These are phyloP conservation scores for Misopates orontium DNA, from an alignment of 257 asterid genomes.

Conservation along the genomic window DNA sequence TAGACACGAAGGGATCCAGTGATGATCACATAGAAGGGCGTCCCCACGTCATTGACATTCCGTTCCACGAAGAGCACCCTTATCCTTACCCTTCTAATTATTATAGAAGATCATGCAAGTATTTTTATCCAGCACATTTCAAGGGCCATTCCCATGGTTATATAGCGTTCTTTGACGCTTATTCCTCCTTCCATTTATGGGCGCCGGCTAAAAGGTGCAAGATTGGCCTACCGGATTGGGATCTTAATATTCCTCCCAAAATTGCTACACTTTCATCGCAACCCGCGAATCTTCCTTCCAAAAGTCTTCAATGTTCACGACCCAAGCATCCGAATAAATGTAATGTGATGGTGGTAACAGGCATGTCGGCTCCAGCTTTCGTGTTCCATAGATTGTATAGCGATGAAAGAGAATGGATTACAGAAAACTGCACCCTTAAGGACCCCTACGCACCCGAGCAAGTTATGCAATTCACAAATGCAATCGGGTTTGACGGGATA, in stretches of 20 bases:
- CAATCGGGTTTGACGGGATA: constrained; percentile 21
- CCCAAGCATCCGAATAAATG: too few relatives aligned
- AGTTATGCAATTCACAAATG: constrained; percentile 30
- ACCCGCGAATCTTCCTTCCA: too few relatives aligned
- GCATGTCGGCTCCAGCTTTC: not conserved
- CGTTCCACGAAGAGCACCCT: not conserved
- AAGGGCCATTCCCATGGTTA: constrained; percentile 21
- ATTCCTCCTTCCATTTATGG: not conserved
- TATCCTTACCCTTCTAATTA: not conserved
- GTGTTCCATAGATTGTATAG: not conserved
- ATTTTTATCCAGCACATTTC: not conserved
- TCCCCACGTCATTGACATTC: not conserved
- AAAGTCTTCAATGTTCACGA: too few relatives aligned
- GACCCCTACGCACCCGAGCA: constrained; percentile 27
- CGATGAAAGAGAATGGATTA: not conserved
- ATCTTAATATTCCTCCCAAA: constrained; percentile 1
- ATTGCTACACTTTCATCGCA: constrained; percentile 19
- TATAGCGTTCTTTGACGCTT: not conserved
- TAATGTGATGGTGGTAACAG: not conserved
- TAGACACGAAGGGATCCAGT: not conserved
- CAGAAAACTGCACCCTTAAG: not conserved
- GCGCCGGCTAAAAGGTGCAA: not conserved
- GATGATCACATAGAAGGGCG: not conserved
- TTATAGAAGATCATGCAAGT: not conserved
- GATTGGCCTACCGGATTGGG: not conserved